Conservation (phyloP, 177 flowering plant species). For the Telopea speciosissima region DNA sequence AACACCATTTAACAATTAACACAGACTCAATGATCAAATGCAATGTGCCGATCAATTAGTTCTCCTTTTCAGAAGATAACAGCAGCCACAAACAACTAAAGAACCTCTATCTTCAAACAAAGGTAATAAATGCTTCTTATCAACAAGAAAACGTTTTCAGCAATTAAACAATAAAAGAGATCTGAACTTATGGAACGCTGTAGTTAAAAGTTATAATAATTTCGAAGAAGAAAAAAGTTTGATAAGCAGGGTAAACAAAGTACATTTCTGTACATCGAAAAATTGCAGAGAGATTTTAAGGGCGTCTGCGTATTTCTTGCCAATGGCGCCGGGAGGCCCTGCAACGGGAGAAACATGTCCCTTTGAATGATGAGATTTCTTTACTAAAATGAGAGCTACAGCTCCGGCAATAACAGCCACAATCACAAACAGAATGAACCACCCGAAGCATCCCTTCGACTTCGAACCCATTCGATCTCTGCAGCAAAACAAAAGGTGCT, state of each 20-base stretch:
- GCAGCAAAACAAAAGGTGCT: background rate
- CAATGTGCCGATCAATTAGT: background rate
- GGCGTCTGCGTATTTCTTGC: background rate
- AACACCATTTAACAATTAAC: too few species aligned
- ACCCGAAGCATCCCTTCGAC: slow-evolving; percentile 50
- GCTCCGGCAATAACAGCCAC: slow-evolving; percentile 43
- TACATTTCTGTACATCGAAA: background rate
- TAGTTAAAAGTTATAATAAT: too few species aligned
- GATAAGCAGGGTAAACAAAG: background rate
- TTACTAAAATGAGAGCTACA: slow-evolving; percentile 25
- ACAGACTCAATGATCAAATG: background rate
- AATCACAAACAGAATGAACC: slow-evolving; percentile 41
- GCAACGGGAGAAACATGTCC: background rate
- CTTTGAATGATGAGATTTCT: slow-evolving; percentile 16
- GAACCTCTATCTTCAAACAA: background rate
- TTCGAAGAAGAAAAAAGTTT: background rate
- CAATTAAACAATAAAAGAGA: background rate
- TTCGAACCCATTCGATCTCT: slow-evolving; percentile 35
- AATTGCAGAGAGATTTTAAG: background rate
- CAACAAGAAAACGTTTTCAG: too few species aligned
- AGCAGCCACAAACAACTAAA: too few species aligned
- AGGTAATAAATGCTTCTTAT: background rate
- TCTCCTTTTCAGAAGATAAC: background rate
- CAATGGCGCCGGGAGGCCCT: background rate
- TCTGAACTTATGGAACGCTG: background rate